Base-by-base conservation (phyloP, 2,329 filamentous ascomycete species). In the Fusarium brevicatenulatum region DNA sequence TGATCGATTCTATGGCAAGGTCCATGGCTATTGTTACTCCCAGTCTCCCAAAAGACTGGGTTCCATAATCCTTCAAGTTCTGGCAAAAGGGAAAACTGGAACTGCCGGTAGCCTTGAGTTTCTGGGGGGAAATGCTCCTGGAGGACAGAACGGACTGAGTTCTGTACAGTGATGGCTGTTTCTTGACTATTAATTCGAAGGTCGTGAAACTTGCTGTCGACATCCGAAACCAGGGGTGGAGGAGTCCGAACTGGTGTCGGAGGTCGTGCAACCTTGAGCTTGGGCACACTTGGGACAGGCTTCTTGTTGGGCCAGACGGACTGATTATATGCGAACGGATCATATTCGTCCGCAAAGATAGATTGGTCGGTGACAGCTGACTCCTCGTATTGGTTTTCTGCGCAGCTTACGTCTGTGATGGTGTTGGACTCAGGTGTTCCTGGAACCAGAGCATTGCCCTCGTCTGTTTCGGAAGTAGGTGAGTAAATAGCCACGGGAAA, bases 151-250 rank as follows among this genome's bases (percentile, higher is more conserved):
- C 90, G 85, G 21, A 91, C 79, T 1, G 85, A 85, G 74, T 91
- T 90, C 70, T 92, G 90, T 10, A 89, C 81, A 2, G 83, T 82
- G 7, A 90, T 83, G 2, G 88, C 85, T 7, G 86, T 88, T 63
- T 85, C 83, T 30, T 81, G 81, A 23, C 79, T 76, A 7, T 77
- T 77, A 5, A 83, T 81, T 16, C 79, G 76, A 58, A 90, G 83
- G 11, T 85, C 84, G 66, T 85, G 82, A 49, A 90, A 85, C 61
- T 80, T 84, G 37, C 81, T 81, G 28, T 81, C 79, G n/a, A 44
- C 75, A 69, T 74, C 76, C 0, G 70, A 71, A n/a, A 74, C 63
- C 32, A 78, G 76, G 7, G 82, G 81, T 1, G 84, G 81, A 12
- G 85, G 83, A 7, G 85, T 86, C n/a, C 81, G 79, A 7, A 81